A percentile compares a stretch with the other conserved stretches of the same genome.
These are phyloP conservation scores for Xylaria multiplex DNA, from an alignment of 2,329 filamentous ascomycete species.

Conservation along the genomic window DNA sequence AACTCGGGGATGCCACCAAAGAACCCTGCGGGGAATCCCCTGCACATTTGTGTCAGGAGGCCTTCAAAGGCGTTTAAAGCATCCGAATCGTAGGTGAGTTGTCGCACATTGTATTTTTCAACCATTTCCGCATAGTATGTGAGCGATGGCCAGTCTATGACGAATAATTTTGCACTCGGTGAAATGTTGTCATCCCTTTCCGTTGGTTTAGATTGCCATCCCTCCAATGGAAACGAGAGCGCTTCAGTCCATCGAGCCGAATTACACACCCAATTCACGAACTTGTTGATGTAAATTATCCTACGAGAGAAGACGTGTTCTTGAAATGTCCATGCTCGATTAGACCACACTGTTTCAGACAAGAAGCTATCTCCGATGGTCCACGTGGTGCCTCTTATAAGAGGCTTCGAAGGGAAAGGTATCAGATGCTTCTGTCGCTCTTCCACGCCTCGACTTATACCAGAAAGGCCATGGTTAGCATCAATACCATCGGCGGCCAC, in stretches of 20 bases:
- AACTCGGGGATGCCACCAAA: conserved; percentile 24
- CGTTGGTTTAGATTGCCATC: background rate
- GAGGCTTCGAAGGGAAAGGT: conserved; percentile 21
- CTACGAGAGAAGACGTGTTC: conserved; percentile 25
- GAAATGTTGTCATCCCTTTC: background rate
- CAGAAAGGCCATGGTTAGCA: conserved; percentile 21
- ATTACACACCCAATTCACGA: conserved; percentile 21
- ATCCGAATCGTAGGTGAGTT: conserved; percentile 20
- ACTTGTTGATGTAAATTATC: conserved; percentile 23
- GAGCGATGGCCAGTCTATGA: conserved; percentile 24
- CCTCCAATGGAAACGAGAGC: background rate
- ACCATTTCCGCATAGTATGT: conserved; percentile 21
- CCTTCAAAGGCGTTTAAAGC: conserved; percentile 18
- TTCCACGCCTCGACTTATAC: conserved; percentile 10
- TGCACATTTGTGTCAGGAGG: conserved; percentile 24
- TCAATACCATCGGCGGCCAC: conserved; percentile 22
- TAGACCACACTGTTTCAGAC: conserved; percentile 20
- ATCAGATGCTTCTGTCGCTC: conserved; percentile 20
- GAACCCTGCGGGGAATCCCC: conserved; percentile 22
- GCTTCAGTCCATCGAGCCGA: conserved; percentile 21
- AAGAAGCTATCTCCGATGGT: conserved; percentile 7
- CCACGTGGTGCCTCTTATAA: conserved; percentile 10
- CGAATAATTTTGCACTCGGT: conserved; percentile 9
- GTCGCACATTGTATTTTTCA: conserved; percentile 18
- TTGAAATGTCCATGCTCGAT: conserved; percentile 27